Evolutionary conservation across 768 basidiomycete species (phyloP).

Genomic region (Pleurotus cornucopiae): DNA sequence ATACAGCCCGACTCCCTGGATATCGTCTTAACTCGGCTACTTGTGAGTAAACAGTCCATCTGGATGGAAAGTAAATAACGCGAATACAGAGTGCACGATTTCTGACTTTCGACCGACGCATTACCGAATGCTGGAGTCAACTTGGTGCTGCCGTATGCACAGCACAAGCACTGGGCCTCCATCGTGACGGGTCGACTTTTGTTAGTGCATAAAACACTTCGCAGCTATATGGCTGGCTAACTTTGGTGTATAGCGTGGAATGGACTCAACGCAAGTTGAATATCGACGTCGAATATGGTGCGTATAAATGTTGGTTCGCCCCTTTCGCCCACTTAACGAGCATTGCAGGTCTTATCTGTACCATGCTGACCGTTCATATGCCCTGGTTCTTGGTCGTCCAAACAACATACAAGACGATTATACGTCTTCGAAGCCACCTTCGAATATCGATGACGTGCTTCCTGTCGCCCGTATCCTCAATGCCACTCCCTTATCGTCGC

Average conservation of each 20-base stretch:
- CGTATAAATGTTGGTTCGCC: slow-evolving; percentile 6
- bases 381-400: slow-evolving; percentile 86
- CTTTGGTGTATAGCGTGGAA: slow-evolving; percentile 37
- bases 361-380: slow-evolving; percentile 91
- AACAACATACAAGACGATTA: slow-evolving; percentile 88
- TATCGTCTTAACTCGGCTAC: slow-evolving; percentile 84
- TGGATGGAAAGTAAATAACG: slow-evolving; percentile 32
- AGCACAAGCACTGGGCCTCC: slow-evolving; percentile 89
- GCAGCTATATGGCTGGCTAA: slow-evolving; percentile 10
- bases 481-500: slow-evolving; percentile 56
- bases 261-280: slow-evolving; percentile 76
- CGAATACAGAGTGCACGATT: slow-evolving; percentile 46
- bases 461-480: slow-evolving; percentile 39
- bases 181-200: slow-evolving; percentile 82
- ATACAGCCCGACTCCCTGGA: slow-evolving; percentile 92
- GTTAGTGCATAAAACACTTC: slow-evolving; percentile 35
- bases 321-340: slow-evolving; percentile 8
- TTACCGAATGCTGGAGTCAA: slow-evolving; percentile 96
- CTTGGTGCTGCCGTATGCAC: slow-evolving; percentile 90
- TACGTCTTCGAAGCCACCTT: slow-evolving; percentile 74
- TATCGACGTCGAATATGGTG: slow-evolving; percentile 90
- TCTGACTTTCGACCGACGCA: slow-evolving; percentile 71
- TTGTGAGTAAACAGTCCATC: slow-evolving; percentile 53
- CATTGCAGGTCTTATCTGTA: slow-evolving; percentile 76
- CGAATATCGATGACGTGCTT: slow-evolving; percentile 66